Evolutionary conservation across 352 stramenopile genomes (phyloP), one percentile per base, ranked within the genome.

Genomic region (Phytopythium montanum): DNA sequence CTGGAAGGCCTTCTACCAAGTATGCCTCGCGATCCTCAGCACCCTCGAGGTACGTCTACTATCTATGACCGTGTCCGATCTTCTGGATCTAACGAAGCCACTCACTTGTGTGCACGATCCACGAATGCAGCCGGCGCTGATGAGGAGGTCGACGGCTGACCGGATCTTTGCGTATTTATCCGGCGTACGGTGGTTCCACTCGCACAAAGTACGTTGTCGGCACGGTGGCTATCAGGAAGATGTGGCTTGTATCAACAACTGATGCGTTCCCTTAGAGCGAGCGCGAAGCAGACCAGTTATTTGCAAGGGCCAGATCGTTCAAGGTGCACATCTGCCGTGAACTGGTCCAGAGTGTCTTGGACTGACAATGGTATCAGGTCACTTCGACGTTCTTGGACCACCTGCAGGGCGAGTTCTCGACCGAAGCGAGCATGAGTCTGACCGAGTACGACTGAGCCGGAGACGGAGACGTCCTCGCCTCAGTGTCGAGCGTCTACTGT

Each of bases 1-100:
- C 1, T 83, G 74, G 74, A 77, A 81, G 36, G 60, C 72, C 12
- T 81, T 83, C 44, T 81, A 76, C 21, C 73, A 73, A 53, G 60
- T 68, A 10, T 76, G 69, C 45, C 61, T 81, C 26, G 58, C 68
- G 33, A 73, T 83, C 45, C 77, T 81, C 25, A 65, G 50, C 41
- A 63, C 46, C 16, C 61, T 79, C 50, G 68, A 83, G 72, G 67
- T 79, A 65, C 8, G 2, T 14, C 8, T 38, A 38, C 9, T 25
- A 7, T 26, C 16, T 39, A 18, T 23, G 8, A 26, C 18, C 25
- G 28, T 8, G 48, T 26, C 7, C 26, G 26, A 26, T 44, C 5
- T 9, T 19, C 38, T 44, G 16, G 38, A 46, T 51, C 21, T 26
- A 51, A 26, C n/a, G 8, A 21, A 3, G 18, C 9, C 9, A 5